A percentile compares a stretch with the other conserved stretches of the same genome.
phyloP scores from a whole-genome alignment of 768 basidiomycete species.

The Tulasnella sp. region DNA sequence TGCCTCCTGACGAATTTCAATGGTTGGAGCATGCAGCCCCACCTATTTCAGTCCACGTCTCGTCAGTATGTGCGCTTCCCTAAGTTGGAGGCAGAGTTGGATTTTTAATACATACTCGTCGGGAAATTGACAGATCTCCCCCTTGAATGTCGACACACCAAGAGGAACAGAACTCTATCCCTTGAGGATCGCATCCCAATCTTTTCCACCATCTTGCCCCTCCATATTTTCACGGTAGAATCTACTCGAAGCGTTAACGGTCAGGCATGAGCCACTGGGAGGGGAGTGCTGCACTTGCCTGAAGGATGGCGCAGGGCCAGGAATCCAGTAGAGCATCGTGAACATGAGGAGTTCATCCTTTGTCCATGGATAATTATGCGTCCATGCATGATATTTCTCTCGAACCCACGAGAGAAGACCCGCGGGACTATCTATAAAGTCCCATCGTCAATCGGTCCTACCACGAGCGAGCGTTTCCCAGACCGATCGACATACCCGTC shows the following conservation, averaged over 20 bases:
- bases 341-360: constrained; percentile 10
- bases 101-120: neutral
- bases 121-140: constrained; percentile 2
- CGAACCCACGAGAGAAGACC: constrained; percentile 12
- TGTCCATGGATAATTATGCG: constrained; percentile 9
- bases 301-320: constrained; percentile 4
- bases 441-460: neutral
- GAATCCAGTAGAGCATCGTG: constrained; percentile 14
- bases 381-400: constrained; percentile 12
- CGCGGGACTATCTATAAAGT: constrained; percentile 8
- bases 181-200: neutral
- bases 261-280: neutral
- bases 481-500: neutral
- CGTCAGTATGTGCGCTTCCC: too few relatives aligned
- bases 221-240: constrained; percentile 5
- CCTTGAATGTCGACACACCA: constrained; percentile 5
- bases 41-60: neutral
- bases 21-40: constrained; percentile 9
- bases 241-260: neutral
- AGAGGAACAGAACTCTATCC: neutral
- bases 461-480: neutral
- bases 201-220: neutral
- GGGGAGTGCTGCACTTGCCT: neutral
- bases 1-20: constrained; percentile 7
- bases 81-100: too few relatives aligned